phyloP scores from a whole-genome alignment of 306 rosid genomes.

The Ammopiptanthus mongolicus region DNA sequence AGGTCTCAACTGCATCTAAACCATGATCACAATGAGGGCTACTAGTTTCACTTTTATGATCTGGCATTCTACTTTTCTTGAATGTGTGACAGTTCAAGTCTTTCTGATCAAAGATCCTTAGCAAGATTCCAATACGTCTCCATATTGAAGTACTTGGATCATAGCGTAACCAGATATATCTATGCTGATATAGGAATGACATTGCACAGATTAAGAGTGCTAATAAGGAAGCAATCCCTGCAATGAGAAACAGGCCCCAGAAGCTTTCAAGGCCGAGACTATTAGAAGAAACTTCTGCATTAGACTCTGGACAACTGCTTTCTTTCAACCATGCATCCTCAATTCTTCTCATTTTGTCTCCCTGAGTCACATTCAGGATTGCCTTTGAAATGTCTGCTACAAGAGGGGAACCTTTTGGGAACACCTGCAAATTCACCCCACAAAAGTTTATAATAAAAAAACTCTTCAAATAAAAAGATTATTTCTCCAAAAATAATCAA shows the following conservation, averaged over 20 bases:
- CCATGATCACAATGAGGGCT: not conserved
- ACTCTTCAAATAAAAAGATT: not conserved
- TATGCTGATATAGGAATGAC: slow-evolving; percentile 28
- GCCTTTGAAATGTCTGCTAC: slow-evolving; percentile 49
- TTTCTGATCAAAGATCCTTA: slow-evolving; percentile 24
- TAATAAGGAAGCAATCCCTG: slow-evolving; percentile 21
- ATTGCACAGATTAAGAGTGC: slow-evolving; percentile 25
- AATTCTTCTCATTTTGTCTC: slow-evolving; percentile 38
- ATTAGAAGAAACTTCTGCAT: slow-evolving; percentile 16
- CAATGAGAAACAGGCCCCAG: slow-evolving; percentile 54
- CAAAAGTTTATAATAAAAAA: not conserved
- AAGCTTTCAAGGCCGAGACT: slow-evolving; percentile 52
- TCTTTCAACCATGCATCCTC: slow-evolving; percentile 40
- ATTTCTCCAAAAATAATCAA: too few relatives aligned
- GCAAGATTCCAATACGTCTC: slow-evolving; percentile 17
- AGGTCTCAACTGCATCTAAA: not conserved
- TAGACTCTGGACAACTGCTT: slow-evolving; percentile 22
- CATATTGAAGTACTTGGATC: slow-evolving; percentile 17
- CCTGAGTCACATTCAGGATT: slow-evolving; percentile 46
- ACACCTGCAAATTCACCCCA: slow-evolving; percentile 14
- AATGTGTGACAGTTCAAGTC: slow-evolving; percentile 41
- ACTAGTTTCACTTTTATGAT: not conserved
- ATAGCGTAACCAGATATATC: not conserved
- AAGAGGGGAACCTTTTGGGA: slow-evolving; percentile 44
- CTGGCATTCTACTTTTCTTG: slow-evolving; percentile 13